phyloP scores from a whole-genome alignment of 768 basidiomycete species.

The Phaeotremella skinneri region DNA sequence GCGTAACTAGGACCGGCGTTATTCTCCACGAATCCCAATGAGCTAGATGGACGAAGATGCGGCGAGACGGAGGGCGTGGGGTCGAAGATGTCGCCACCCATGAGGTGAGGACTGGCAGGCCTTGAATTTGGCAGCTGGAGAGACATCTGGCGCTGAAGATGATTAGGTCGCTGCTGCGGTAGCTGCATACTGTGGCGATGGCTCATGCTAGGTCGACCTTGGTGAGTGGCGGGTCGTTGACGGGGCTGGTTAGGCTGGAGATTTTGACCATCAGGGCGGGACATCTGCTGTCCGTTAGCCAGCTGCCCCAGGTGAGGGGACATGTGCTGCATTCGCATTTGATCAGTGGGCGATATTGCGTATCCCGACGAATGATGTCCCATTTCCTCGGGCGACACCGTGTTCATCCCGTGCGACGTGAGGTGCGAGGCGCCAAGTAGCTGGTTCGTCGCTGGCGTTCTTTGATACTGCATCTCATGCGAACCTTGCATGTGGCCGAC shows the following conservation, averaged over 20 bases:
- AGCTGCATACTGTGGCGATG: conserved; percentile 25
- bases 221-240: conserved; percentile 7
- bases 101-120: conserved; percentile 31
- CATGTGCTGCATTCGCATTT: conserved; percentile 24
- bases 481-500: background rate
- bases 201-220: conserved; percentile 17
- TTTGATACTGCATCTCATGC: background rate
- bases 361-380: conserved; percentile 10
- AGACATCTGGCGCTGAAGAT: conserved; percentile 20
- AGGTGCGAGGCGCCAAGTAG: conserved; percentile 10
- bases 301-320: conserved; percentile 14
- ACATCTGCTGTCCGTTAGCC: conserved; percentile 5
- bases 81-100: conserved; percentile 35
- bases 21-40: conserved; percentile 15
- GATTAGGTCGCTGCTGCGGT: conserved; percentile 12
- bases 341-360: conserved; percentile 21
- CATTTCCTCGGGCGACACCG: background rate
- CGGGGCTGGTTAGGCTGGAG: conserved; percentile 8
- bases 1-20: background rate
- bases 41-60: conserved; percentile 17
- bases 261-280: conserved; percentile 10
- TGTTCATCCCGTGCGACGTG: background rate
- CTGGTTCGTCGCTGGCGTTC: conserved; percentile 11
- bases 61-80: conserved; percentile 23
- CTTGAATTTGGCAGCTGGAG: conserved; percentile 18